Evolutionary conservation across 2,329 filamentous ascomycete genomes (phyloP).

Genomic region (Bipolaris zeicola): DNA sequence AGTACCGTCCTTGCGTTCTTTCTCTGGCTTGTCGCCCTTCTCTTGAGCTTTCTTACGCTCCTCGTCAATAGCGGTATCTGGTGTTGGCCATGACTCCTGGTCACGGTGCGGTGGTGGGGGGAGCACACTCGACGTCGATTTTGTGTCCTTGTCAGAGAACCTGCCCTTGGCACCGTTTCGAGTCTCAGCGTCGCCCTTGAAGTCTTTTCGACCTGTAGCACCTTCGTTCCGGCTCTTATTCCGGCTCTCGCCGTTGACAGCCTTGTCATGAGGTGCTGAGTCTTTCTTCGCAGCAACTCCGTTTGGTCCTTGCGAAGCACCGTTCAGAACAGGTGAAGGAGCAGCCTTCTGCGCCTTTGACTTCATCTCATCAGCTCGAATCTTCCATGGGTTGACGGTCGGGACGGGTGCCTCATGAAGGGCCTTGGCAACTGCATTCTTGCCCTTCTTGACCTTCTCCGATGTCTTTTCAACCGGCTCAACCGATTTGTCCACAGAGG

Average conservation of each 20-base stretch:
- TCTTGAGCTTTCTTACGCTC: constrained; percentile 73
- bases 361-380: constrained; percentile 71
- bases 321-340: constrained; percentile 44
- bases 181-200: constrained; percentile 30
- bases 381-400: constrained; percentile 84
- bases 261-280: constrained; percentile 28
- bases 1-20: constrained; percentile 62
- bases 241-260: constrained; percentile 22
- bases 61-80: constrained; percentile 77
- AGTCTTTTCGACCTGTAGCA: constrained; percentile 33
- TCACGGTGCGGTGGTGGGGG: constrained; percentile 73
- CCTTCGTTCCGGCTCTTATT: constrained; percentile 33
- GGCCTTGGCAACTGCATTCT: constrained; percentile 57
- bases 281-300: constrained; percentile 34
- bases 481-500: constrained; percentile 66
- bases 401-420: constrained; percentile 83
- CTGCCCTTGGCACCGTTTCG: constrained; percentile 38
- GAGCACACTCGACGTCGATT: constrained; percentile 31
- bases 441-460: constrained; percentile 58
- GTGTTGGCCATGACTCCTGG: constrained; percentile 85
- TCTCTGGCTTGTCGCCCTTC: constrained; percentile 71
- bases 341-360: constrained; percentile 57
- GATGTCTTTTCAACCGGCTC: constrained; percentile 58
- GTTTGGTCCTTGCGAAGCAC: constrained; percentile 18
- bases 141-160: constrained; percentile 38